Conservation (phyloP, 2,329 filamentous ascomycete species). For the Ceratocystis ficicola region DNA sequence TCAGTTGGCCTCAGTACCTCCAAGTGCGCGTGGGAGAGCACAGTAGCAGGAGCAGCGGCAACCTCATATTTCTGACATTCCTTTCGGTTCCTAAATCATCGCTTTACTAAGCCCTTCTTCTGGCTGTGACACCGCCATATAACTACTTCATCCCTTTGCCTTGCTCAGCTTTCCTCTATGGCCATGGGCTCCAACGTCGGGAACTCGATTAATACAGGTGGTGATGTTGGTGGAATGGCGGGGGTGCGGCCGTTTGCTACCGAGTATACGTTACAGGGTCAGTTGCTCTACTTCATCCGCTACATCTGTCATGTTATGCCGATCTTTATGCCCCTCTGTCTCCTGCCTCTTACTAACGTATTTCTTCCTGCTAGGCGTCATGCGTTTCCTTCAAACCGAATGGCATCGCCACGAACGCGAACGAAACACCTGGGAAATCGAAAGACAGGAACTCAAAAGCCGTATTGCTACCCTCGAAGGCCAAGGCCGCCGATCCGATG, state of each 20-base stretch:
- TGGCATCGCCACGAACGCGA: constrained; percentile 98
- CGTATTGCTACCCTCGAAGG: constrained; percentile 91
- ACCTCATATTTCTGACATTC: neutral
- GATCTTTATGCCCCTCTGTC: neutral
- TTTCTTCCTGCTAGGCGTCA: constrained; percentile 53
- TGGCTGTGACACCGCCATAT: neutral
- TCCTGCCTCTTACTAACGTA: constrained; percentile 10
- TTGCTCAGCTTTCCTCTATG: neutral
- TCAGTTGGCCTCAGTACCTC: neutral
- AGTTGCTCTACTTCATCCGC: neutral
- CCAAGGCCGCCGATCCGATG: constrained; percentile 72
- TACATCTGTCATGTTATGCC: neutral
- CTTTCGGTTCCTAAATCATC: neutral
- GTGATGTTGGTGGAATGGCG: constrained; percentile 31
- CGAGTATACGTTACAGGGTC: constrained; percentile 49
- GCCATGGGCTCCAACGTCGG: constrained; percentile 27
- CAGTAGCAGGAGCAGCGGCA: neutral
- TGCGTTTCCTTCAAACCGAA: constrained; percentile 98
- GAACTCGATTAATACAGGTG: constrained; percentile 35
- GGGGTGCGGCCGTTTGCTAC: constrained; percentile 44
- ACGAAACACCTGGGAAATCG: constrained; percentile 97
- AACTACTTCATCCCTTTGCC: neutral
- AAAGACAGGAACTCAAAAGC: constrained; percentile 97
- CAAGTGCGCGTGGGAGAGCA: constrained; percentile 12
- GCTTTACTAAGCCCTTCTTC: no score